Percentiles rank a stretch among this genome's conserved stretches.
Conservation (phyloP, 208 protist species). For the Trypanosoma melophagium region DNA sequence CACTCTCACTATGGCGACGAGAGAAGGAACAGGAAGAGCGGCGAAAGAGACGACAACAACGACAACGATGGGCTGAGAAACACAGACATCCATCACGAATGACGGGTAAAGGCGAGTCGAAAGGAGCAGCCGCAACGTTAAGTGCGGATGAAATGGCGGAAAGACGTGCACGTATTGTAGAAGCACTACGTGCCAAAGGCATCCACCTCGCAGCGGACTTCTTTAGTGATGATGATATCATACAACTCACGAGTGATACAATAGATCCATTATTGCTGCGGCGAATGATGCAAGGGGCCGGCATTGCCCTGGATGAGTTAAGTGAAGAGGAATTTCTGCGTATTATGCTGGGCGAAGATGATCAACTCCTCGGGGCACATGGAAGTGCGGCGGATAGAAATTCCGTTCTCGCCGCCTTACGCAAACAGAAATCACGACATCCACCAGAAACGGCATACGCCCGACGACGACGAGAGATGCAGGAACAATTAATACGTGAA, state of each 20-base stretch:
- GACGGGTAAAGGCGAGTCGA: neutral
- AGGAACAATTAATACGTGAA: constrained; percentile 41
- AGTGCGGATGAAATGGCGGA: constrained; percentile 34
- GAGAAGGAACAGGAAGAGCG: neutral
- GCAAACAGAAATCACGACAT: constrained; percentile 14
- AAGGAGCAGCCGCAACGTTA: constrained; percentile 11
- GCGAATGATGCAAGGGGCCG: constrained; percentile 45
- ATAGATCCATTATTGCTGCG: constrained; percentile 46
- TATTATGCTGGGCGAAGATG: constrained; percentile 37
- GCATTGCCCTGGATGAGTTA: constrained; percentile 7
- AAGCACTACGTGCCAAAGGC: constrained; percentile 40
- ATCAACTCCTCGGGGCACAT: constrained; percentile 28
- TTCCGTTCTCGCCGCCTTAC: constrained; percentile 52
- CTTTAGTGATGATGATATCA: constrained; percentile 31
- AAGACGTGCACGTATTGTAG: constrained; percentile 46
- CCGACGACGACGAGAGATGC: constrained; percentile 54
- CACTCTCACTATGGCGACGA: neutral
- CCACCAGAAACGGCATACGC: constrained; percentile 40
- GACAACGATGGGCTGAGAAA: neutral
- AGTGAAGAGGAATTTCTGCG: constrained; percentile 22
- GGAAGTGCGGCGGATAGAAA: constrained; percentile 24
- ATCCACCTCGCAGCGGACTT: constrained; percentile 38
- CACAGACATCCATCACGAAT: neutral
- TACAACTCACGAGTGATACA: constrained; percentile 26
- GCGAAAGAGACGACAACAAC: neutral